These are phyloP conservation scores for Huntiella bhutanensis DNA, from an alignment of 2,329 filamentous ascomycete species.

Conservation along the genomic window DNA sequence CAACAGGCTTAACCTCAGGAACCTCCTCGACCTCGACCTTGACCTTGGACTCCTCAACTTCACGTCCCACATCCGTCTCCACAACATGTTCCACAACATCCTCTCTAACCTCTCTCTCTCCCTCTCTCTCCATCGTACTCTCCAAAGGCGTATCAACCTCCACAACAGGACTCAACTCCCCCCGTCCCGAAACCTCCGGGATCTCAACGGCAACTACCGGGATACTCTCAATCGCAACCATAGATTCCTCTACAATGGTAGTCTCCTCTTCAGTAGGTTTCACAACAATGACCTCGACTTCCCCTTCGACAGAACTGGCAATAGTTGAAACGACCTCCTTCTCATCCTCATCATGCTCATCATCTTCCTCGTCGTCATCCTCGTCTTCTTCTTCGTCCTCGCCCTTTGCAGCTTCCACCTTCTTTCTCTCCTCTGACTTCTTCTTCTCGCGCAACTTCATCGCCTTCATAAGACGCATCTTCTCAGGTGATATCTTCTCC, in stretches of 20 bases:
- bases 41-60: not conserved
- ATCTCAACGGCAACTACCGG: not conserved
- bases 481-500: slow-evolving; percentile 61
- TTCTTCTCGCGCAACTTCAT: slow-evolving; percentile 78
- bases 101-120: not conserved
- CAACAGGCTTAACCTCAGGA: slow-evolving; percentile 7
- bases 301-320: slow-evolving; percentile 1
- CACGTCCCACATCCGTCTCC: not conserved
- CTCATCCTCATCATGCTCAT: slow-evolving; percentile 11
- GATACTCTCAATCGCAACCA: not conserved
- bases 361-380: slow-evolving; percentile 14
- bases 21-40: not conserved
- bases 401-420: not conserved
- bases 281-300: not conserved
- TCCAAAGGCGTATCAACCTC: no score
- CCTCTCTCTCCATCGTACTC: not conserved
- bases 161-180: no score
- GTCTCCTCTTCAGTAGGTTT: not conserved
- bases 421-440: slow-evolving; percentile 11
- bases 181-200: no score
- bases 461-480: slow-evolving; percentile 82
- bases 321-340: not conserved
- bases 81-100: not conserved
- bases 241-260: slow-evolving; percentile 4
- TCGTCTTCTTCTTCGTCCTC: slow-evolving; percentile 13